A percentile compares a stretch with the other conserved stretches of the same genome.
These are phyloP conservation scores for Fusarium papillatum DNA, from an alignment of 2,329 filamentous ascomycete species.

Conservation along the genomic window DNA sequence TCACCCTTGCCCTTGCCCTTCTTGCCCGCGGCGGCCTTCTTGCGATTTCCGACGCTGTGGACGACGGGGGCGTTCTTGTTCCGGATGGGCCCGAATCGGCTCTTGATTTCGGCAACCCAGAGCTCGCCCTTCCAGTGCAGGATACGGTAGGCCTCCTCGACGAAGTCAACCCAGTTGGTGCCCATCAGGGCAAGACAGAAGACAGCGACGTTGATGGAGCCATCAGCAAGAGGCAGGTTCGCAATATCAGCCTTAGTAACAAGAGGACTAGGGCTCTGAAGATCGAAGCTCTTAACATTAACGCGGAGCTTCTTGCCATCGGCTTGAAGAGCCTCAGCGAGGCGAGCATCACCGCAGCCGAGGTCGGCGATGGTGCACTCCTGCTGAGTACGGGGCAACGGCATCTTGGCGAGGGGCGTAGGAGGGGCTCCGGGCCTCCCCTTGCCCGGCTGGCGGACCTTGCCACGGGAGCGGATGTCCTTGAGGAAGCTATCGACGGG, in stretches of 20 bases:
- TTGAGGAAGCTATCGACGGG: conserved; percentile 90
- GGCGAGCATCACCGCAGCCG: conserved; percentile 91
- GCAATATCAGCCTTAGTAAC: conserved; percentile 94
- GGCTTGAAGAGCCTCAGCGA: conserved; percentile 77
- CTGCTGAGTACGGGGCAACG: conserved; percentile 80
- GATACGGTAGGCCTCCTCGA: conserved; percentile 95
- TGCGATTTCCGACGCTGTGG: conserved; percentile 80
- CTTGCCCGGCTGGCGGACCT: conserved; percentile 55
- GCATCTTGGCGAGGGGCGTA: conserved; percentile 49
- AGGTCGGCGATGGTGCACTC: conserved; percentile 88
- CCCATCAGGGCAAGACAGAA: conserved; percentile 99
- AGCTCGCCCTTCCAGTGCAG: conserved; percentile 95
- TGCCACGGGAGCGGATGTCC: conserved; percentile 78
- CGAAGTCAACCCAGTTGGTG: conserved; percentile 97
- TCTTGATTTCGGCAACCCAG: conserved; percentile 98
- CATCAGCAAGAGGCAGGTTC: conserved; percentile 81
- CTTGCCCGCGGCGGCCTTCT: conserved; percentile 62
- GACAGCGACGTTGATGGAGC: conserved; percentile 86
- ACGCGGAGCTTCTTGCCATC: conserved; percentile 77
- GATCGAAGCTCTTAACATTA: conserved; percentile 86
- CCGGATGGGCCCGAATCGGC: conserved; percentile 74
- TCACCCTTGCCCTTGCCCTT: conserved; percentile 62
- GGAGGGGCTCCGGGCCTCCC: conserved; percentile 46
- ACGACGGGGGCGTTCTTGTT: conserved; percentile 62
- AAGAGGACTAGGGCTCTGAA: conserved; percentile 81